These are phyloP conservation scores for Talaromyces atroroseus DNA, from an alignment of 2,329 filamentous ascomycete species.

Conservation along the genomic window DNA sequence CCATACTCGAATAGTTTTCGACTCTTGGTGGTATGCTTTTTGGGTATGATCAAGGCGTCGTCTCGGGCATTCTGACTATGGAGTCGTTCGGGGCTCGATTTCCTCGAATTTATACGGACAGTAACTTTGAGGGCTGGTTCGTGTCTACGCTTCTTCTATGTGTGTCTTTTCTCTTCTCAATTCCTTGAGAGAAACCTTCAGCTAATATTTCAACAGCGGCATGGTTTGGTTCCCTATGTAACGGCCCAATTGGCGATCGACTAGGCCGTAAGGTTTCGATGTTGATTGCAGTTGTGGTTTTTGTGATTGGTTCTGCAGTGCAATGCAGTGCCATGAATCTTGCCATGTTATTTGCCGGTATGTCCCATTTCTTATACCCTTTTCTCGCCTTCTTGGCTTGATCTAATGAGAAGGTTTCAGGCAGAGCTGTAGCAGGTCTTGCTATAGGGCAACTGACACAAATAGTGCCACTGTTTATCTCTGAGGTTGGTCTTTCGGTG, in stretches of 20 bases:
- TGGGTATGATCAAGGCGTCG: conserved; percentile 48
- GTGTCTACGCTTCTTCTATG: conserved; percentile 46
- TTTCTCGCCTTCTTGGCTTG: too few species aligned
- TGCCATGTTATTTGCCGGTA: conserved; percentile 41
- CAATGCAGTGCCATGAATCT: conserved; percentile 41
- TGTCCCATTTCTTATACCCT: conserved; percentile 18
- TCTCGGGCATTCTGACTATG: conserved; percentile 46
- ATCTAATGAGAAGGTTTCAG: conserved; percentile 14
- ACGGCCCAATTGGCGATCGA: conserved; percentile 48
- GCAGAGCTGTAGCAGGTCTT: conserved; percentile 42
- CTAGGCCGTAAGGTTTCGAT: conserved; percentile 50
- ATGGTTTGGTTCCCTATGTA: conserved; percentile 45
- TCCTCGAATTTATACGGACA: conserved; percentile 40
- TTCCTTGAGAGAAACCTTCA: neutral
- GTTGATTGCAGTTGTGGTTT: conserved; percentile 47
- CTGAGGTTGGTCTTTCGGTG: conserved; percentile 35
- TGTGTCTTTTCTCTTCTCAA: conserved; percentile 17
- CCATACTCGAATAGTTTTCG: conserved; percentile 26
- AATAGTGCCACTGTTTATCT: conserved; percentile 51
- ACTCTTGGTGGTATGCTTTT: conserved; percentile 43
- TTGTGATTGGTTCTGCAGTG: conserved; percentile 46
- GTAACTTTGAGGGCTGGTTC: conserved; percentile 49
- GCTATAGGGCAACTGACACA: conserved; percentile 40
- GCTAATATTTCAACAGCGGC: conserved; percentile 28
- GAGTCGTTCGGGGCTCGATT: conserved; percentile 39